Conservation (phyloP, 2,329 filamentous ascomycete genomes). For the Fusarium xyrophilum region DNA sequence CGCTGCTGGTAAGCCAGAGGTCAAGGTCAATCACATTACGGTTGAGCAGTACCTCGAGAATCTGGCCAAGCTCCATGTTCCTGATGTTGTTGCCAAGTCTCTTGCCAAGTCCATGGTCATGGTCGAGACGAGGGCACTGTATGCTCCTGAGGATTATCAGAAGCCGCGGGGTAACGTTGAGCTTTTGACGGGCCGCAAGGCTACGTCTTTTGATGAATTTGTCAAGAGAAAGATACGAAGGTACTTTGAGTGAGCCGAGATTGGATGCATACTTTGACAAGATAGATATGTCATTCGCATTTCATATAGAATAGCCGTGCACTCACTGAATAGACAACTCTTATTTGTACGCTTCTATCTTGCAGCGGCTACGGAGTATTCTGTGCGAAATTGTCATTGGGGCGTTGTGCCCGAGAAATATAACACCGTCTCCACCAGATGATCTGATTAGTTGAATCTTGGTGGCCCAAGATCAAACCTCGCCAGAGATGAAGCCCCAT, state of each 20-base stretch:
- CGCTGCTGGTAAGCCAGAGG: background rate
- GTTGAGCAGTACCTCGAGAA: background rate
- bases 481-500: background rate
- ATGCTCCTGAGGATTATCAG: background rate
- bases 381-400: fast-evolving
- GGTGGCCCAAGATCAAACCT: background rate
- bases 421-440: fast-evolving
- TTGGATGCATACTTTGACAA: too few relatives aligned
- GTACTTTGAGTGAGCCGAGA: background rate
- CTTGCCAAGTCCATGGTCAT: background rate
- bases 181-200: background rate
- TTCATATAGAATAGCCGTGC: background rate
- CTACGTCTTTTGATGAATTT: background rate
- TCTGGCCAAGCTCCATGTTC: background rate
- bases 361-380: too few relatives aligned
- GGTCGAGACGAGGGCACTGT: background rate
- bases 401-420: fast-evolving
- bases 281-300: too few relatives aligned
- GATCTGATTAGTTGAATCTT: background rate
- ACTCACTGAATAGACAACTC: background rate
- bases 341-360: too few relatives aligned
- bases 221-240: background rate
- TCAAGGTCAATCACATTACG: background rate
- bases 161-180: background rate
- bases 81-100: background rate